Evolutionary conservation across 768 basidiomycete genomes (phyloP).

Genomic region (Agrocybe pediades): DNA sequence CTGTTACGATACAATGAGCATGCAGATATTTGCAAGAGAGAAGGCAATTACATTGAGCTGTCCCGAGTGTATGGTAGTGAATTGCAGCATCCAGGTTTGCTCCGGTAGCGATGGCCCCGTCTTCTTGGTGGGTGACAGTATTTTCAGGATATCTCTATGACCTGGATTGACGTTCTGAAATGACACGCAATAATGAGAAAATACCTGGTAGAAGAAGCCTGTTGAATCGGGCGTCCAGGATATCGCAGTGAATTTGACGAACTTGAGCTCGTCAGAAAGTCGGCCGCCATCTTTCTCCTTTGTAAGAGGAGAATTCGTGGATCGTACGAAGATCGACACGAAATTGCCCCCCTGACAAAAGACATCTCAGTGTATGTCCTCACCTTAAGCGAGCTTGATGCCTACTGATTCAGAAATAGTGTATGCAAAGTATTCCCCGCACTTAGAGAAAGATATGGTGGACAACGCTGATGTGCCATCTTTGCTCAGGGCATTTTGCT

Average conservation of each 20-base stretch:
- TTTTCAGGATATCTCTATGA: slow-evolving; percentile 58
- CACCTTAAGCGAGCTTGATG: slow-evolving; percentile 6
- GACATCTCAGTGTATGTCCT: neutral
- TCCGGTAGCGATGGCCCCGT: slow-evolving; percentile 59
- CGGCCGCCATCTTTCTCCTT: slow-evolving; percentile 49
- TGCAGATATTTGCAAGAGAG: neutral
- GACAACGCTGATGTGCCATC: slow-evolving; percentile 74
- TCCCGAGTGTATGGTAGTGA: slow-evolving; percentile 75
- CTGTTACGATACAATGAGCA: slow-evolving; percentile 31
- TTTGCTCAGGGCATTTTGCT: slow-evolving; percentile 71
- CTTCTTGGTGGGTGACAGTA: slow-evolving; percentile 46
- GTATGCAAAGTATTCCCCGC: slow-evolving; percentile 75
- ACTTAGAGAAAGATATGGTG: slow-evolving; percentile 60
- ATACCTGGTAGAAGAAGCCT: slow-evolving; percentile 83
- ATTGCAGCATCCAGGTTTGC: slow-evolving; percentile 72
- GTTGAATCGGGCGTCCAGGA: slow-evolving; percentile 78
- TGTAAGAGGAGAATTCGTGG: slow-evolving; percentile 59
- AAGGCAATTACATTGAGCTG: slow-evolving; percentile 55
- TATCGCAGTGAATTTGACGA: slow-evolving; percentile 75
- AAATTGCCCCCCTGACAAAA: slow-evolving; percentile 68
- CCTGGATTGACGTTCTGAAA: slow-evolving; percentile 8
- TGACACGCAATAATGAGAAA: neutral
- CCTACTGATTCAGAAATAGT: slow-evolving; percentile 72
- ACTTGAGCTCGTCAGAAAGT: slow-evolving; percentile 67
- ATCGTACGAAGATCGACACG: slow-evolving; percentile 66